Evolutionary conservation across 2,329 filamentous ascomycete species (phyloP).

Genomic region (Colletotrichum tropicale): DNA sequence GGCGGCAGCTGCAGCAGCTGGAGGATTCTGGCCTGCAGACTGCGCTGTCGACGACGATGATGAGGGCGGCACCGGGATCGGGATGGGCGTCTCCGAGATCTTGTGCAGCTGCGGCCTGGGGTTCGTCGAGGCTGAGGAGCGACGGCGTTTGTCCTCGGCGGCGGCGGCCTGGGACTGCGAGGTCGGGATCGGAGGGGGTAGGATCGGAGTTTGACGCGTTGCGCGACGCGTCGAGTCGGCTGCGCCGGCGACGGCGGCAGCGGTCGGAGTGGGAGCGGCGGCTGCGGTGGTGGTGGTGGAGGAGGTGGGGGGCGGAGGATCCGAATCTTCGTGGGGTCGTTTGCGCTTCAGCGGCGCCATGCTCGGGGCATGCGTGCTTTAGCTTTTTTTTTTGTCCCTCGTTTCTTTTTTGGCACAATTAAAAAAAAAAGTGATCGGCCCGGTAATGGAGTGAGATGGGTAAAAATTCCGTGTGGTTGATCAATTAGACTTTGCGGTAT

Average conservation of each 20-base stretch:
- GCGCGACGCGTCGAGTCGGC: constrained; percentile 36
- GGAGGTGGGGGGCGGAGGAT: constrained; percentile 12
- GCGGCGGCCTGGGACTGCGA: constrained; percentile 16
- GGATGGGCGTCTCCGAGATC: constrained; percentile 11
- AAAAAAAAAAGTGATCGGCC: neutral
- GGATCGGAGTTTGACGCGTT: constrained; percentile 43
- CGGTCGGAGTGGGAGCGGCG: neutral
- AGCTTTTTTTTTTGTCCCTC: neutral
- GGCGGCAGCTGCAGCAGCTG: neutral
- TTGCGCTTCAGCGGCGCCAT: constrained; percentile 41
- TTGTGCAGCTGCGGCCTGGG: neutral
- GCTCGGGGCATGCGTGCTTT: neutral
- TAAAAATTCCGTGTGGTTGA: neutral
- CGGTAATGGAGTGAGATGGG: neutral
- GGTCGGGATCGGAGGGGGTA: constrained; percentile 34
- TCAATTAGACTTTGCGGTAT: constrained; percentile 15
- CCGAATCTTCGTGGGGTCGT: constrained; percentile 31
- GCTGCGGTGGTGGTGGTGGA: constrained; percentile 17
- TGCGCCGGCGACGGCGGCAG: neutral
- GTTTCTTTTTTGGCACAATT: neutral
- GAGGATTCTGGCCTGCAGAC: neutral
- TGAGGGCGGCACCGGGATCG: neutral
- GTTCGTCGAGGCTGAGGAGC: neutral
- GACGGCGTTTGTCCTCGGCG: constrained; percentile 26
- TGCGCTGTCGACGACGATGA: neutral